Evolutionary conservation across 2,329 filamentous ascomycete genomes (phyloP), one percentile per base, ranked within the genome.

Genomic region (Berkeleyomyces basicola): DNA sequence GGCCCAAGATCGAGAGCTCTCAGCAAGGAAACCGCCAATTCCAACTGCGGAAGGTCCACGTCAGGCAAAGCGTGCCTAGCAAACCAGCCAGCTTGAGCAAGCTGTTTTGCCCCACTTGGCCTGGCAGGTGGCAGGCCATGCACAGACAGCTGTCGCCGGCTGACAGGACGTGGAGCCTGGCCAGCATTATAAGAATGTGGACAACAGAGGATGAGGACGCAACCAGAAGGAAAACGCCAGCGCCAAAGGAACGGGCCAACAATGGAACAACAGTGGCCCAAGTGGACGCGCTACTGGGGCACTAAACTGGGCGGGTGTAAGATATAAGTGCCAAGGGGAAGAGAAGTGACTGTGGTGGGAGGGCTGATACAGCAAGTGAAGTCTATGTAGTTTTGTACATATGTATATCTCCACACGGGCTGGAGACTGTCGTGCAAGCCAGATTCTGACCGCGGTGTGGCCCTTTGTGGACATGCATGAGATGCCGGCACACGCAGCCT

Each of bases 51-150:
- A 59, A 57, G 63, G 63, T 76, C 73, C 75, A 78, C 72, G 73
- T 74, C 72, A 74, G 72, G 73, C 69, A 70, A 69, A 71, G 73
- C 72, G 74, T 73, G 72, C 71, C 72, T 73, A 66, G 68, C 51
- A 57, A 11, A 33, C 11, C 11, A 37, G 49, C 49, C 36, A 55
- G 51, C 51, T 55, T 23, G 23, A 23, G 23, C 23, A 23, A 23
- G 23, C 23, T 49, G 46, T 37, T 31, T 36, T 55, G 60, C 60
- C 61, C 53, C 63, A 62, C 57, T 58, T 55, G 14, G 36, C n/a
- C 14, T 7, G n/a, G 36, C 14, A 39, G 49, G 51, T 11, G 5
- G 43, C 43, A n/a, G 16, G 4, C 16, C 23, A 23, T 23, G n/a
- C 2, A 23, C 23, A 10, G 14, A 4, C n/a, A 53, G 7, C 3